Base-by-base conservation (phyloP, 2,329 filamentous ascomycete species). In the Diaporthe batatas region DNA sequence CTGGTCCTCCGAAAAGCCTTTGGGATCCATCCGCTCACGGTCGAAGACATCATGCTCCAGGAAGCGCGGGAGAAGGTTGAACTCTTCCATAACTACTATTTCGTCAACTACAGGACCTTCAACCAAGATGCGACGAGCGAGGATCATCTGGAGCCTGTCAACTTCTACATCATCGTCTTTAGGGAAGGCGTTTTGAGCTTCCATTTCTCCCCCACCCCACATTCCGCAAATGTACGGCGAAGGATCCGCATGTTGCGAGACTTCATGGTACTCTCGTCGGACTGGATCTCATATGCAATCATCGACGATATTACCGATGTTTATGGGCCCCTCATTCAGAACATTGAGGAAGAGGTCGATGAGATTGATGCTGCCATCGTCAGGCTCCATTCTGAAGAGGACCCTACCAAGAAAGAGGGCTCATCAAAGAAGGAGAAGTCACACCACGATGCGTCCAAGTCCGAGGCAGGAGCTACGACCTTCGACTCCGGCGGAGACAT, bases 291-390 rank as follows among this genome's bases (percentile, higher is more conserved):
- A 10, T 99, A 99, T 79, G 96, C 95, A 62, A 93, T 98, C 76
- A 98, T 98, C 75, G 96, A 99, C 83, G 96, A 99, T 80, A 98
- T 99, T 77, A 99, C 96, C 7, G 96, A 99, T 81, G 95, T 95
- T 2, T 99, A 98, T 79, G 93, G 93, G 7, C 96, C 96, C 0
- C 86, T 98, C 62, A 98, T 99, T 71, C 93, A 97, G 78, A 91
- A 89, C 32, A 98, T 99, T 68, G 96, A 99, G 81, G 92, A 98
- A 62, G 96, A 99, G 81, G 96, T 98, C 14, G 96, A 99, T 80
- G 93, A 97, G 73, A 98, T 99, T 76, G 96, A 99, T 79, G 96
- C 98, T 76, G 91, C 90, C 25, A 98, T 99, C 76, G 85, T 99
- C 70, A 89, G 90, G 77, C 89, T 98, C 75, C 95, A 98, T 80